phyloP scores from a whole-genome alignment of 768 basidiomycete genomes.

The Suillus occidentalis region DNA sequence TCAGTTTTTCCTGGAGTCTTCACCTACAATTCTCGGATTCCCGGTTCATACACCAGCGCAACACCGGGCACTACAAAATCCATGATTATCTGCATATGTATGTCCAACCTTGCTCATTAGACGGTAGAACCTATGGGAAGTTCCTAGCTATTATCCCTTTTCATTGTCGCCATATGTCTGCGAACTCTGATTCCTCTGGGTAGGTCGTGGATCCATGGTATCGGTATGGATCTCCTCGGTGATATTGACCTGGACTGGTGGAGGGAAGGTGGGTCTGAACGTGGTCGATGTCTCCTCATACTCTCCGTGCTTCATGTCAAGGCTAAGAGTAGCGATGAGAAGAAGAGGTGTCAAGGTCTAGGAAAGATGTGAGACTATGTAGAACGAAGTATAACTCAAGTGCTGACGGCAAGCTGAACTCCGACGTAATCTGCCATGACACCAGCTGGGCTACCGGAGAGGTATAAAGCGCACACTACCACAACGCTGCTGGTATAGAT shows the following conservation, averaged over 20 bases:
- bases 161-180: not conserved
- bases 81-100: not conserved
- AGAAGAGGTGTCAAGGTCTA: constrained; percentile 3
- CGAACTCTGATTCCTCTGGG: not conserved
- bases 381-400: not conserved
- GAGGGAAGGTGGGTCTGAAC: not conserved
- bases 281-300: no score
- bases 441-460: not conserved
- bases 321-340: not conserved
- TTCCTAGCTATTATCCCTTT: not conserved
- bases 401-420: not conserved
- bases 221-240: not conserved
- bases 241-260: not conserved
- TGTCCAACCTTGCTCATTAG: not conserved
- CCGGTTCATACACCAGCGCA: not conserved
- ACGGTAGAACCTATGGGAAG: not conserved
- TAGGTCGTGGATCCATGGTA: not conserved
- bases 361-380: not conserved
- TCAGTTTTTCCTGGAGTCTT: not conserved
- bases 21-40: not conserved
- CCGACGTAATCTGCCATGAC: constrained; percentile 7
- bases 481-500: constrained; percentile 15
- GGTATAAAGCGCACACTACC: constrained; percentile 11
- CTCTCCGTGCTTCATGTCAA: not conserved
- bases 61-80: not conserved